Percentiles rank a stretch among this genome's conserved stretches.
These are phyloP conservation scores for Dissophora globulifera DNA, from an alignment of 192 early-diverging fungal genomes.

Conservation along the genomic window DNA sequence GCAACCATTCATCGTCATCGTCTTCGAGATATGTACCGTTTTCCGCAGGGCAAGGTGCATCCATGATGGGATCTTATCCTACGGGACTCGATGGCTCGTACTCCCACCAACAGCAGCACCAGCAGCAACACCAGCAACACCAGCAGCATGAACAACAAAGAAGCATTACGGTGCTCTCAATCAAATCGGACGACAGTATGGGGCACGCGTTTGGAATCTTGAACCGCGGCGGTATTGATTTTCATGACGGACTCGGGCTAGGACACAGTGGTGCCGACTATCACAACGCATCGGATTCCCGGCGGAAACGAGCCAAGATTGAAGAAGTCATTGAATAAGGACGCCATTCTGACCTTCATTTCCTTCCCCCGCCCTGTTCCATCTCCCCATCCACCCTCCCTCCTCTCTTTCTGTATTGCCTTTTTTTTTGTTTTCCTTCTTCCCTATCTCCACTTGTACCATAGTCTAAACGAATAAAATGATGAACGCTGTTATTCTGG, in stretches of 20 bases:
- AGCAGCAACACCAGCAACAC: slow-evolving; percentile 16
- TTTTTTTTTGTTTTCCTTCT: too few species aligned
- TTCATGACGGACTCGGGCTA: slow-evolving; percentile 6
- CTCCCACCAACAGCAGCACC: slow-evolving; percentile 21
- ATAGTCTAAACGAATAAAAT: too few species aligned
- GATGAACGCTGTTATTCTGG: too few species aligned
- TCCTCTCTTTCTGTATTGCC: not conserved
- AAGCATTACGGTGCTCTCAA: slow-evolving; percentile 29
- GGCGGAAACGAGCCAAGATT: slow-evolving; percentile 25
- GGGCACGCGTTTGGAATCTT: slow-evolving; percentile 24
- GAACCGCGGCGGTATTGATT: slow-evolving; percentile 12
- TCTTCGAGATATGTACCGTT: not conserved
- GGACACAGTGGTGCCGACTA: slow-evolving; percentile 7
- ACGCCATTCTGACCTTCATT: not conserved
- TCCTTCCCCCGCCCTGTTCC: not conserved
- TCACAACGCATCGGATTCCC: too few species aligned
- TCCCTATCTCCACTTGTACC: too few species aligned
- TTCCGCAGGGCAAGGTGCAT: not conserved
- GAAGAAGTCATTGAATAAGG: slow-evolving; percentile 30
- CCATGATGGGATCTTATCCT: slow-evolving; percentile 9
- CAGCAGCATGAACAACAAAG: slow-evolving; percentile 5
- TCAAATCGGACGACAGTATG: slow-evolving; percentile 23
- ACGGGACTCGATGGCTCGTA: slow-evolving; percentile 9
- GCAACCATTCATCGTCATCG: slow-evolving; percentile 3
- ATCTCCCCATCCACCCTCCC: not conserved